A percentile compares a stretch with the other conserved stretches of the same genome.
Evolutionary conservation across 2,329 filamentous ascomycete species (phyloP).

Genomic region (Neoascochyta sp.): DNA sequence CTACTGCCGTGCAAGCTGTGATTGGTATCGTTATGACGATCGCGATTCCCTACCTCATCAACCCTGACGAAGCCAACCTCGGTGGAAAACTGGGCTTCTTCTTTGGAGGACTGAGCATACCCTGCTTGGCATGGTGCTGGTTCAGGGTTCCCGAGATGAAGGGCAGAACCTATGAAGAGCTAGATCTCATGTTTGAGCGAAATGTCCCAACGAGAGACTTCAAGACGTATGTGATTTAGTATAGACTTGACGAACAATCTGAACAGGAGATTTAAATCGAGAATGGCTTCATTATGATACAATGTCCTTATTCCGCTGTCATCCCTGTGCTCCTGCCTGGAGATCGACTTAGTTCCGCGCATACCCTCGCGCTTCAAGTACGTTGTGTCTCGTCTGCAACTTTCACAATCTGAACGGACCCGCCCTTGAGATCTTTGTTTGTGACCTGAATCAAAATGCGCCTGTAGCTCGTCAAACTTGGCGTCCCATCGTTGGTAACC

Average conservation of each 20-base stretch:
- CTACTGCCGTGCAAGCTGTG: conserved; percentile 44
- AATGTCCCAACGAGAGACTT: conserved; percentile 11
- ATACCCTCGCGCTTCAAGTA: background rate
- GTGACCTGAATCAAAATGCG: conserved; percentile 41
- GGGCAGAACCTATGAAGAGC: conserved; percentile 38
- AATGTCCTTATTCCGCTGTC: background rate
- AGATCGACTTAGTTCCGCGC: background rate
- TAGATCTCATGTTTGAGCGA: conserved; percentile 39
- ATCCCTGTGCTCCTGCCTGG: background rate
- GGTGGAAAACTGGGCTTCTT: conserved; percentile 42
- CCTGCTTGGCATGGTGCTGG: conserved; percentile 32
- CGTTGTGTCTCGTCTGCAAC: conserved; percentile 2
- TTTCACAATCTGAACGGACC: no score
- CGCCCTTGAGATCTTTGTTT: conserved; percentile 30
- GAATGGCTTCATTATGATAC: background rate
- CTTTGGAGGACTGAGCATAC: conserved; percentile 32
- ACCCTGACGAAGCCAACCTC: conserved; percentile 38
- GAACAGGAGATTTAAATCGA: background rate
- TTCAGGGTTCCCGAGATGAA: conserved; percentile 41
- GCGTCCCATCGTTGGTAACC: conserved; percentile 45
- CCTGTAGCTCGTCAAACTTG: conserved; percentile 48
- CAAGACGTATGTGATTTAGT: conserved; percentile 5
- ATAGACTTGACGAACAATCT: no score
- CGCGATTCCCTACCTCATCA: conserved; percentile 40
- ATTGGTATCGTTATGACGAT: conserved; percentile 32